These are phyloP conservation scores for Balamuthia mandrillaris DNA, from an alignment of 208 protist species.

Conservation along the genomic window DNA sequence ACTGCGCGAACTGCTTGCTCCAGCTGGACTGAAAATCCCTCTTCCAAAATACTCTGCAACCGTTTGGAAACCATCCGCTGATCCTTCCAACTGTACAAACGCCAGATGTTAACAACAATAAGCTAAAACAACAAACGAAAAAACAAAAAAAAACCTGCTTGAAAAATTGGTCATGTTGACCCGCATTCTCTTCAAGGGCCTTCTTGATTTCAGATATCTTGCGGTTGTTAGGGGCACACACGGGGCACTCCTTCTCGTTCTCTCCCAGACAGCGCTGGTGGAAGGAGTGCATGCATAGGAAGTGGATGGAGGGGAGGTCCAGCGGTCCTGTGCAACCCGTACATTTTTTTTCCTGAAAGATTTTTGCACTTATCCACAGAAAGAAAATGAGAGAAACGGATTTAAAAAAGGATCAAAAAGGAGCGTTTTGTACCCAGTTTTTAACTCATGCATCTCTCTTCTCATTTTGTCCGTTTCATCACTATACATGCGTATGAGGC, in stretches of 20 bases:
- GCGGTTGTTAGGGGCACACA: constrained; percentile 60
- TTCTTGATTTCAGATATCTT: constrained; percentile 73
- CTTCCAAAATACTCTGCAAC: constrained; percentile 88
- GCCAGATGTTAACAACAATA: background rate
- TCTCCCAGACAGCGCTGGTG: constrained; percentile 81
- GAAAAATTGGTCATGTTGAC: constrained; percentile 78
- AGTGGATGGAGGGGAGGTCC: constrained; percentile 89
- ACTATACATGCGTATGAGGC: constrained; percentile 67
- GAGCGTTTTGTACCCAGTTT: constrained; percentile 42
- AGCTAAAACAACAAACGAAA: background rate
- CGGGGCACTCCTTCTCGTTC: constrained; percentile 70
- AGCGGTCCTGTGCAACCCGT: constrained; percentile 76
- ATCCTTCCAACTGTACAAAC: constrained; percentile 43
- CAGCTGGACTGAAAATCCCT: constrained; percentile 75
- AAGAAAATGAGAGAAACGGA: background rate
- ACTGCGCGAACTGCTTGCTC: too few species aligned
- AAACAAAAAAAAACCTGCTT: constrained; percentile 52
- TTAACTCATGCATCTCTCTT: constrained; percentile 72
- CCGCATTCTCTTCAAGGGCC: constrained; percentile 57
- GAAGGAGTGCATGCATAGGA: constrained; percentile 89
- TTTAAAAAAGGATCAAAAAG: background rate
- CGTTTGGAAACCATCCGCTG: constrained; percentile 79
- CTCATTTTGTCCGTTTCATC: constrained; percentile 72
- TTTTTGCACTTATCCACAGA: constrained; percentile 63
- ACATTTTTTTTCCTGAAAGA: constrained; percentile 83